These are phyloP conservation scores for Ustilago tritici DNA, from an alignment of 1,284 basidiomycete species.

Conservation along the genomic window DNA sequence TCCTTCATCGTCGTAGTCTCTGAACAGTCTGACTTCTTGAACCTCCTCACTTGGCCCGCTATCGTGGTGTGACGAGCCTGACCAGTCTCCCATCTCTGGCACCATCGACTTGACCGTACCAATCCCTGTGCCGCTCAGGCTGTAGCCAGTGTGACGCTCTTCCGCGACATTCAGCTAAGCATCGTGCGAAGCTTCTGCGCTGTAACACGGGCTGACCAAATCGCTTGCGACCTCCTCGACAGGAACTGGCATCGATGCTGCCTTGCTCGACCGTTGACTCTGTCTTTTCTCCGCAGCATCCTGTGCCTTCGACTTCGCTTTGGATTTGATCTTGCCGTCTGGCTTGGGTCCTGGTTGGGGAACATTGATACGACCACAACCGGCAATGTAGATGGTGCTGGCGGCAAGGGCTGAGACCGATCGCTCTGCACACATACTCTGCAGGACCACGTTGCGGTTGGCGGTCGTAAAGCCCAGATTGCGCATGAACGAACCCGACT, in stretches of 20 bases:
- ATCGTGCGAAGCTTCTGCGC: conserved; percentile 11
- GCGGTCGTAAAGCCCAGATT: conserved; percentile 50
- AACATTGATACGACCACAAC: conserved; percentile 26
- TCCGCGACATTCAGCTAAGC: conserved; percentile 27
- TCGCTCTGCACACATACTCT: conserved; percentile 36
- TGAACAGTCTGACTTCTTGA: conserved; percentile 19
- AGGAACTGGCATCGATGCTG: not conserved
- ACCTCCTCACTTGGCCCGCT: conserved; percentile 5
- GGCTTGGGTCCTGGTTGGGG: conserved; percentile 17
- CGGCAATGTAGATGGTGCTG: conserved; percentile 35
- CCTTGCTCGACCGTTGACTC: not conserved
- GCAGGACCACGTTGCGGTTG: conserved; percentile 41
- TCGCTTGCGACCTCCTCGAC: not conserved
- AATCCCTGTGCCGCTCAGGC: conserved; percentile 16
- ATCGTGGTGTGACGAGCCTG: conserved; percentile 13
- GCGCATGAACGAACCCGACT: conserved; percentile 24
- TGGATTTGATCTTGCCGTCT: not conserved
- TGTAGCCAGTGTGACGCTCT: conserved; percentile 25
- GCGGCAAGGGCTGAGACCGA: conserved; percentile 38
- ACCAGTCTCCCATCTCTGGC: conserved; percentile 44
- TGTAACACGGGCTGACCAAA: not conserved
- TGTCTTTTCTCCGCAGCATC: conserved; percentile 5
- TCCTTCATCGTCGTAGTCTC: conserved; percentile 49
- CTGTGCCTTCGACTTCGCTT: conserved; percentile 10
- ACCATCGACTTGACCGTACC: conserved; percentile 47